phyloP scores from a whole-genome alignment of 345 rosid genomes.

The Eucalyptus erythrocorys region DNA sequence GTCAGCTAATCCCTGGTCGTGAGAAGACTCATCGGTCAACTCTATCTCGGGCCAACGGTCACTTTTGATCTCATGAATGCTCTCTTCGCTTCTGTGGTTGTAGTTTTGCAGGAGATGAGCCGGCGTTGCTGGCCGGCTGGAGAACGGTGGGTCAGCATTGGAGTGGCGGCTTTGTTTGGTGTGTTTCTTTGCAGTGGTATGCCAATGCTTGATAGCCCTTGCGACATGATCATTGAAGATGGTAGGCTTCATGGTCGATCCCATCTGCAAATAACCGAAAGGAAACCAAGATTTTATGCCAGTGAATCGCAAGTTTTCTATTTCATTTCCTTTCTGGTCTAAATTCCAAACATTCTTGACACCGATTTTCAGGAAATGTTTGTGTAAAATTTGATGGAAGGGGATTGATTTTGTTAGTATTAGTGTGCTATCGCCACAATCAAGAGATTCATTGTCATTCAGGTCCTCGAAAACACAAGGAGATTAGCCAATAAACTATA shows the following conservation, averaged over 20 bases:
- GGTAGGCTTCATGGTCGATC: slow-evolving; percentile 71
- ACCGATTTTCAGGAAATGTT: neutral
- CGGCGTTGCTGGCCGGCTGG: slow-evolving; percentile 74
- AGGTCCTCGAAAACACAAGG: neutral
- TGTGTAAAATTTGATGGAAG: neutral
- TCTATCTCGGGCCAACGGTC: slow-evolving; percentile 48
- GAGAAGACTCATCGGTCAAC: neutral
- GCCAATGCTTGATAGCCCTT: slow-evolving; percentile 66
- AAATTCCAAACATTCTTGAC: neutral
- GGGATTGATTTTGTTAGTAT: neutral
- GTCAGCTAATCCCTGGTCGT: neutral
- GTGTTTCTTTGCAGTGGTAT: slow-evolving; percentile 43
- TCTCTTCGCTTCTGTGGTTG: slow-evolving; percentile 28
- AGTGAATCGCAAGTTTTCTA: neutral
- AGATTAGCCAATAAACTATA: neutral
- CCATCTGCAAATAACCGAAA: slow-evolving; percentile 48
- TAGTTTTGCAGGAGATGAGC: slow-evolving; percentile 44
- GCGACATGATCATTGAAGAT: slow-evolving; percentile 76
- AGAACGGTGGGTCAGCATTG: slow-evolving; percentile 13
- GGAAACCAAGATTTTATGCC: neutral
- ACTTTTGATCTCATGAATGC: slow-evolving; percentile 15
- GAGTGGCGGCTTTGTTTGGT: slow-evolving; percentile 51
- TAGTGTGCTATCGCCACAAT: neutral
- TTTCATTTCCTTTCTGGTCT: neutral
- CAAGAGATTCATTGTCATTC: neutral